phyloP scores from a whole-genome alignment of 1,139 yeast species.

The Arxiozyma bovina region DNA sequence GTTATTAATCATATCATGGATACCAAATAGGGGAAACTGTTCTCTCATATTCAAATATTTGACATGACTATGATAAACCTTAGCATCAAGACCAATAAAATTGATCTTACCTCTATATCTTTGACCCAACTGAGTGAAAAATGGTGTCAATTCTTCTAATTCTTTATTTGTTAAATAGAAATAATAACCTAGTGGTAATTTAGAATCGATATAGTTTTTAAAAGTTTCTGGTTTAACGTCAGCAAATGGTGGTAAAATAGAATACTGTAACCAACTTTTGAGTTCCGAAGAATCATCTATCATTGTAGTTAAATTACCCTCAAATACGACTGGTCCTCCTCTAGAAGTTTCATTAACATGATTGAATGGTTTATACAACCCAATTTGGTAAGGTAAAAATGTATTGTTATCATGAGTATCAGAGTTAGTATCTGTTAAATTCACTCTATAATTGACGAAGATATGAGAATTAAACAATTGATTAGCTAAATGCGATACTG shows the following conservation, averaged over 20 bases:
- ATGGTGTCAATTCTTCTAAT: constrained; percentile 45
- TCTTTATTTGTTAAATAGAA: constrained; percentile 68
- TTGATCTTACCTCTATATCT: constrained; percentile 70
- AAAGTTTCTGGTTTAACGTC: constrained; percentile 80
- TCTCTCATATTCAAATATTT: constrained; percentile 75
- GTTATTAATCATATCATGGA: constrained; percentile 62
- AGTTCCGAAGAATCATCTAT: constrained; percentile 3
- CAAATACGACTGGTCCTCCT: constrained; percentile 5
- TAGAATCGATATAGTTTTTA: constrained; percentile 61
- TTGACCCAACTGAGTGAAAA: constrained; percentile 58
- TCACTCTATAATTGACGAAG: constrained; percentile 14
- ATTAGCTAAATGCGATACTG: constrained; percentile 24
- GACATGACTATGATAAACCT: constrained; percentile 76
- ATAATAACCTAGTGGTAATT: constrained; percentile 77
- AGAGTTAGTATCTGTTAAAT: constrained; percentile 2
- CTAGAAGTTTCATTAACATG: neutral
- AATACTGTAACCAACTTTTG: constrained; percentile 9
- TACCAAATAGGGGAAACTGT: constrained; percentile 82
- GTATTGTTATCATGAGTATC: neutral
- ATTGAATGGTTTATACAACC: constrained; percentile 13
- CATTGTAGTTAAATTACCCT: constrained; percentile 3
- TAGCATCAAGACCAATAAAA: constrained; percentile 84
- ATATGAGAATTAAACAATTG: constrained; percentile 14
- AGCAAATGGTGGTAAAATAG: constrained; percentile 72
- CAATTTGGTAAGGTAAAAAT: constrained; percentile 3